phyloP scores from a whole-genome alignment of 192 early-diverging fungal genomes.

The Coemansia sp. region DNA sequence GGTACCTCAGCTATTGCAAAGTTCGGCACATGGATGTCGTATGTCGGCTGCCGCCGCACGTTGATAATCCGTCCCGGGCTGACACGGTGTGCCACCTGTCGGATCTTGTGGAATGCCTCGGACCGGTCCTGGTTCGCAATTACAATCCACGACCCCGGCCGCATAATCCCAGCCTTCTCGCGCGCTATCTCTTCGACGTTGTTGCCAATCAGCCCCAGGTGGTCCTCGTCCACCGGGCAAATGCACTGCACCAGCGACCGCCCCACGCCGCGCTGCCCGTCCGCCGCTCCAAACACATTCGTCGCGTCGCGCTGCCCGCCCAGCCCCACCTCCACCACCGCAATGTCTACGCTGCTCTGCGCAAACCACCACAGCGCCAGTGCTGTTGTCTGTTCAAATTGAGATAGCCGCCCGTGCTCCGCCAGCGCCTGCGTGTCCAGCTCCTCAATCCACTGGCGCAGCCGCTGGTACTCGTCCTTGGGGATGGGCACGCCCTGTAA shows the following conservation, averaged over 20 bases:
- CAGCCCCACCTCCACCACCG: slow-evolving; percentile 80
- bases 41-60: slow-evolving; percentile 35
- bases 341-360: slow-evolving; percentile 59
- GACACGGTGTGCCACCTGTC: slow-evolving; percentile 24
- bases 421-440: slow-evolving; percentile 37
- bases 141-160: slow-evolving; percentile 43
- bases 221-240: slow-evolving; percentile 70
- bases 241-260: slow-evolving; percentile 54
- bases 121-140: slow-evolving; percentile 35
- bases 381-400: slow-evolving; percentile 71
- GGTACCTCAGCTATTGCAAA: slow-evolving; percentile 12
- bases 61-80: slow-evolving; percentile 41
- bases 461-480: slow-evolving; percentile 30
- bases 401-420: slow-evolving; percentile 42
- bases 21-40: slow-evolving; percentile 33
- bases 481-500: slow-evolving; percentile 56
- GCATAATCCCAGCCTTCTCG: slow-evolving; percentile 79
- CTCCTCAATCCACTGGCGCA: slow-evolving; percentile 35
- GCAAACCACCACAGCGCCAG: slow-evolving; percentile 59
- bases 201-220: slow-evolving; percentile 66
- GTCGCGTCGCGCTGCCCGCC: slow-evolving; percentile 79
- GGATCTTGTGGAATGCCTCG: slow-evolving; percentile 41
- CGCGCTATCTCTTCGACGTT: slow-evolving; percentile 64
- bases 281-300: slow-evolving; percentile 60
- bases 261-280: slow-evolving; percentile 34